Percentiles rank a stretch among this genome's conserved stretches.
phyloP scores from a whole-genome alignment of 345 rosid species.

The Hypericum androsaemum region DNA sequence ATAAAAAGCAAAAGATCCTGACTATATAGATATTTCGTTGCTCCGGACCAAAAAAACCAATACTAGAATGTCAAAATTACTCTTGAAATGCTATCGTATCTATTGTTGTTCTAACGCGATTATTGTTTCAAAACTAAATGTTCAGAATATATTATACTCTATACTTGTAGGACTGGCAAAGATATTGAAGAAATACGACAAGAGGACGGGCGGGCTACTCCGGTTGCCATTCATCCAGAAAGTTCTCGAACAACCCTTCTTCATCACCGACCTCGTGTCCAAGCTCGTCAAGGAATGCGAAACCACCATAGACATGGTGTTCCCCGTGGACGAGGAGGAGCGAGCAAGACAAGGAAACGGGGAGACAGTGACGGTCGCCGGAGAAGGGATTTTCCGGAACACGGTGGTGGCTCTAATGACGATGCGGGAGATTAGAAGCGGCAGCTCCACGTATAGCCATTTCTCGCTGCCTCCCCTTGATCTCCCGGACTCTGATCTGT shows the following conservation, averaged over 20 bases:
- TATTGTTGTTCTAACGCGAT: no score
- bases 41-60: no score
- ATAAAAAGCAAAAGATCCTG: no score
- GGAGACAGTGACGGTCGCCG: constrained; percentile 26
- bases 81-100: no score
- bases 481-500: constrained; percentile 42
- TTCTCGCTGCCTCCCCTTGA: constrained; percentile 76
- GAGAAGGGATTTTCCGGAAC: constrained; percentile 61
- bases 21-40: no score
- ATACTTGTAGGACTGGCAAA: constrained; percentile 52
- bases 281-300: constrained; percentile 72
- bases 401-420: constrained; percentile 63
- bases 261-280: constrained; percentile 66
- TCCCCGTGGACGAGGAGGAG: constrained; percentile 29
- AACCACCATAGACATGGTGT: constrained; percentile 43
- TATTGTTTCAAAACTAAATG: no score
- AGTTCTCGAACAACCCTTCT: constrained; percentile 62
- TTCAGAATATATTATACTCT: no score
- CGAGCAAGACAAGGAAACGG: constrained; percentile 5
- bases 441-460: constrained; percentile 59
- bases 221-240: constrained; percentile 58
- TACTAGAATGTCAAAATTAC: no score
- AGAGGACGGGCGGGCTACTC: constrained; percentile 49
- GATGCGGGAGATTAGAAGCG: constrained; percentile 71
- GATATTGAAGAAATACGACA: constrained; percentile 89